Base-by-base conservation (phyloP, 768 basidiomycete genomes). In the Phylloporus scabripes region DNA sequence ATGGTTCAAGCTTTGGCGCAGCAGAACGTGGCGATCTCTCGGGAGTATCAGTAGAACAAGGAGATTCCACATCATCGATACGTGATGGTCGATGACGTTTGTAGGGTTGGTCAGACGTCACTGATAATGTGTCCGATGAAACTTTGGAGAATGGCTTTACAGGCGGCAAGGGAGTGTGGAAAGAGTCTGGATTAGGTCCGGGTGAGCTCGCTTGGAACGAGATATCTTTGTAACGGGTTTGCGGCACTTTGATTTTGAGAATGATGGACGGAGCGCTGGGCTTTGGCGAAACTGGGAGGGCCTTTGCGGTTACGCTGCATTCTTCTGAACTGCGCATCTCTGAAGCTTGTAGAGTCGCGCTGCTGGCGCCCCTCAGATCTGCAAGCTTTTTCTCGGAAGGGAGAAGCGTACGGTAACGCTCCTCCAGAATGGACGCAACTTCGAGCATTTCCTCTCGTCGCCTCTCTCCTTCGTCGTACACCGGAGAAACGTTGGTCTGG, bases 371-470 rank as follows among this genome's bases (percentile, higher is more conserved):
- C 38, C 42, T 60, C n/a, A 59, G 65, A 49, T 67, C 70, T 21
- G 67, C 66, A 67, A 64, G 63, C 52, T 72, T 70, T 54, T 74
- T 71, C 48, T 86, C 83, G 3, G 83, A 78, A 14, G 87, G 85
- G 23, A 92, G 76, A 37, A 92, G 74, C n/a, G 78, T 73, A 18
- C 81, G 74, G 60, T 88, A 92, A 38, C 89, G 82, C 49, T 80
- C 79, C 58, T 90, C 88, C 44, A 92, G 65, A 18, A 64, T 61
- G 47, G 74, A 64, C 12, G 88, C 89, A 12, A 81, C 74, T 44
- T 81, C 79, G 7, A 92, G 72, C 84, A 92, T 88, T 66, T 82
- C 81, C 60, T 77, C 72, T 47, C 82, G 73, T 33, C 89, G 77
- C 52, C 85, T 73, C 62, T 88, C 87, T n/a, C 87, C 86, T 65